Conservation (phyloP, 495 filamentous ascomycete species). For the Alectoria sarmentosa region DNA sequence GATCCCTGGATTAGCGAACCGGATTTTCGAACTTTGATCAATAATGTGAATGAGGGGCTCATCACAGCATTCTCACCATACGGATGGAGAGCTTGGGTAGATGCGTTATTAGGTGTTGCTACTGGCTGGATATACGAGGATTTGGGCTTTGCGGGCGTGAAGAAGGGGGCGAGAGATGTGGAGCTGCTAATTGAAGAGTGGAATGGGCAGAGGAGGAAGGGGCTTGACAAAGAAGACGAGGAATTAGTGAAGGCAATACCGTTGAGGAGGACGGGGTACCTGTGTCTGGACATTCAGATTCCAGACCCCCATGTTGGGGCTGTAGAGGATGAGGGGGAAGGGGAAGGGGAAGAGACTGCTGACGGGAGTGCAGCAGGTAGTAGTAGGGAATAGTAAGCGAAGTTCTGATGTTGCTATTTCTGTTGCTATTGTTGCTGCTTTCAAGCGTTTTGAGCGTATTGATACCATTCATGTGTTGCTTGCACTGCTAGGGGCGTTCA, state of each 20-base stretch:
- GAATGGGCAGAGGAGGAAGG: slow-evolving; percentile 59
- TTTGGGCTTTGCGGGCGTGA: slow-evolving; percentile 62
- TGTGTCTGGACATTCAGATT: slow-evolving; percentile 84
- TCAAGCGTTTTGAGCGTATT: slow-evolving; percentile 12
- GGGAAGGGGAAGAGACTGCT: slow-evolving; percentile 2
- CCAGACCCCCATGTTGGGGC: slow-evolving; percentile 67
- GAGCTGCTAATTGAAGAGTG: slow-evolving; percentile 76
- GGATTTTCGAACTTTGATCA: slow-evolving; percentile 74
- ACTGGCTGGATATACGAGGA: slow-evolving; percentile 96
- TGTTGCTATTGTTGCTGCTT: background rate
- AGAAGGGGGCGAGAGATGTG: slow-evolving; percentile 55
- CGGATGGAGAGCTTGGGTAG: slow-evolving; percentile 48
- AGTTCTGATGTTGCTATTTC: slow-evolving; percentile 1
- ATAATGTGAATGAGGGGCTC: slow-evolving; percentile 67
- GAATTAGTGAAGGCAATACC: slow-evolving; percentile 65
- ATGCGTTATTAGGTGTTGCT: slow-evolving; percentile 64
- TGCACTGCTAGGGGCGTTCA: slow-evolving; percentile 4
- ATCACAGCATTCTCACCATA: slow-evolving; percentile 68
- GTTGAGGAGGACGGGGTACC: slow-evolving; percentile 75
- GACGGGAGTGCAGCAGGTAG: background rate
- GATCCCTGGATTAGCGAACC: slow-evolving; percentile 74
- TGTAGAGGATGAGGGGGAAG: slow-evolving; percentile 26
- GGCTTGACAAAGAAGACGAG: slow-evolving; percentile 41
- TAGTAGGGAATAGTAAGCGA: background rate
- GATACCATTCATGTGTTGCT: background rate